Evolutionary conservation across 2,329 filamentous ascomycete genomes (phyloP).

Genomic region (Fusarium dimerum): DNA sequence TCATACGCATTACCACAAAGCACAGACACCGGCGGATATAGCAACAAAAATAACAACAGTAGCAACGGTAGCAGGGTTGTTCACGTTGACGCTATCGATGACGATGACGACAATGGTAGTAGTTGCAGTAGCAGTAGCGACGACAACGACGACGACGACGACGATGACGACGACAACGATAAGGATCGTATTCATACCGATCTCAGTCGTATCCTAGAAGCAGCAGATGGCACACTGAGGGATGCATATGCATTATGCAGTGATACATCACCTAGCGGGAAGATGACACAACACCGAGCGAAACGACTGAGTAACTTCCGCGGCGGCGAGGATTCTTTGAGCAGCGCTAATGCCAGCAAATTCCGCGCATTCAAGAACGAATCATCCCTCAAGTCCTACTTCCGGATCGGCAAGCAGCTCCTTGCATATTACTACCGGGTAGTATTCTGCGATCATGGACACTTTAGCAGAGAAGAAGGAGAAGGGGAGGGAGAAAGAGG

Average conservation of each 20-base stretch:
- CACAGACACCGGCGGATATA: no score
- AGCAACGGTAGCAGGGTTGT: no score
- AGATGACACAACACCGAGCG: conserved; percentile 4
- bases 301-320: conserved; percentile 4
- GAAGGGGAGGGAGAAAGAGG: not conserved
- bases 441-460: conserved; percentile 3
- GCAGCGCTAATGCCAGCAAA: not conserved
- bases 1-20: no score
- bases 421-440: conserved; percentile 7
- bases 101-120: not conserved
- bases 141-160: no score
- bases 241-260: not conserved
- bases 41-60: no score
- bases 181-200: no score
- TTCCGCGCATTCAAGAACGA: conserved; percentile 7
- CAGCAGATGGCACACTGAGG: no score
- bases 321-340: no score
- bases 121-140: no score
- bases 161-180: no score
- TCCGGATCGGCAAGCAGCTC: conserved; percentile 6
- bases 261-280: conserved; percentile 1
- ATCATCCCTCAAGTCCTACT: conserved; percentile 5
- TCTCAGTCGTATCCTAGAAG: no score
- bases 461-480: conserved; percentile 4
- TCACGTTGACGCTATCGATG: no score